Base-by-base conservation (phyloP, 805 yeast genomes). In the Jamesozyma jinghongensis region DNA sequence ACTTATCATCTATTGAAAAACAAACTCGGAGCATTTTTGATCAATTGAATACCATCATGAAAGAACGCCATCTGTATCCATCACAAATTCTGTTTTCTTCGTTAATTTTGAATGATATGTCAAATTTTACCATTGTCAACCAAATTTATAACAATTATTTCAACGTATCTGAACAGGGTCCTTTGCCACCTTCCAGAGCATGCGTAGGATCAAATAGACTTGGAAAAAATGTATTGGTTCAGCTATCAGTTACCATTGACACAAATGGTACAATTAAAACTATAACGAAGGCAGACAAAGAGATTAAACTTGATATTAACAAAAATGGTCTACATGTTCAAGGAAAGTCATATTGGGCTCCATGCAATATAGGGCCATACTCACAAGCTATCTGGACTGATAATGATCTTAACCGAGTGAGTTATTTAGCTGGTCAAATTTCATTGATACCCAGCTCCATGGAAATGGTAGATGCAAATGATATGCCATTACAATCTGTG, bases 281-380 rank as follows among this genome's bases (percentile, higher is more conserved):
- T n/a, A 19, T 38, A 3, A 5, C 5, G 11, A 30, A 17, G 22
- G 5, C 25, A 14, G 28, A 22, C 4, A 16, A 34, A 2, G 22
- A 14, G 2, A 30, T 44, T 17, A 35, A 30, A 2, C 16, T 51
- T 8, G 46, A 46, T 57, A 27, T 34, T 20, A 49, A 48, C 10
- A 81, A 81, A 49, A 65, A 63, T 25, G 96, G 97, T 0, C 65
- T 90, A 13, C 97, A 92, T 54, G 86, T 92, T 7, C 90, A 92
- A 52, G 87, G 97, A 1, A 70, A 88, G 44, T 87, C 97, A 32
- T 88, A 84, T 58, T 92, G 98, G 98, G 97, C 97, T 0, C 98
- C 98, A 0, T 90, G 95, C 29, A 92, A 92, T 50, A 92, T 92
- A 35, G 98, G 98, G 0, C 98, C 98, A 0, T 92, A 92, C 57